These are phyloP conservation scores for Populus trichocarpa DNA, from an alignment of 441 rosid species.

Conservation along the genomic window DNA sequence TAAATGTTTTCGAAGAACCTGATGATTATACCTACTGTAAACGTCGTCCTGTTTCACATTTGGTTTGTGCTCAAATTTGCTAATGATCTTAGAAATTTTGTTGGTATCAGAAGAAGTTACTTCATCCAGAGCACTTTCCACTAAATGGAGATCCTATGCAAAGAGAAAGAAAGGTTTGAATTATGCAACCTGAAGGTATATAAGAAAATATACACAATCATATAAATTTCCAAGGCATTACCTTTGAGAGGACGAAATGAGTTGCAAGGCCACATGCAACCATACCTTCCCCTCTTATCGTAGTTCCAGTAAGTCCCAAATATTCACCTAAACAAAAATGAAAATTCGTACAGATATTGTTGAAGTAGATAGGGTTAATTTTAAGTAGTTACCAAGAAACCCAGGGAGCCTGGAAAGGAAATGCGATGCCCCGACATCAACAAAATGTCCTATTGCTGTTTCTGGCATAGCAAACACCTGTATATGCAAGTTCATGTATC, in stretches of 20 bases:
- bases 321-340: slow-evolving; percentile 32
- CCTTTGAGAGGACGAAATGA: slow-evolving; percentile 36
- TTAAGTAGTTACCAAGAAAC: not conserved
- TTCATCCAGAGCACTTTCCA: slow-evolving; percentile 22
- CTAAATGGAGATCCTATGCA: slow-evolving; percentile 18
- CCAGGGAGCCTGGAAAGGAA: slow-evolving; percentile 8
- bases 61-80: slow-evolving; percentile 13
- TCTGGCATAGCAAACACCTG: slow-evolving; percentile 8
- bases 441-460: not conserved
- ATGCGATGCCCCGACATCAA: not conserved
- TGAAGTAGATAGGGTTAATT: not conserved
- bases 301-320: slow-evolving; percentile 39
- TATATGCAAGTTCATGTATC: not conserved
- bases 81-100: slow-evolving; percentile 14
- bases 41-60: slow-evolving; percentile 6
- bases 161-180: not conserved
- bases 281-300: slow-evolving; percentile 39
- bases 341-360: not conserved
- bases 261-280: slow-evolving; percentile 46
- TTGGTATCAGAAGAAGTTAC: not conserved
- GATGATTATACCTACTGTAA: slow-evolving; percentile 15
- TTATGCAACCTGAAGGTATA: not conserved
- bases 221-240: not conserved
- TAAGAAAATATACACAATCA: not conserved
- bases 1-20: not conserved